These are phyloP conservation scores for Kalaharituber pfeilii DNA, from an alignment of 2,329 filamentous ascomycete species.

Conservation along the genomic window DNA sequence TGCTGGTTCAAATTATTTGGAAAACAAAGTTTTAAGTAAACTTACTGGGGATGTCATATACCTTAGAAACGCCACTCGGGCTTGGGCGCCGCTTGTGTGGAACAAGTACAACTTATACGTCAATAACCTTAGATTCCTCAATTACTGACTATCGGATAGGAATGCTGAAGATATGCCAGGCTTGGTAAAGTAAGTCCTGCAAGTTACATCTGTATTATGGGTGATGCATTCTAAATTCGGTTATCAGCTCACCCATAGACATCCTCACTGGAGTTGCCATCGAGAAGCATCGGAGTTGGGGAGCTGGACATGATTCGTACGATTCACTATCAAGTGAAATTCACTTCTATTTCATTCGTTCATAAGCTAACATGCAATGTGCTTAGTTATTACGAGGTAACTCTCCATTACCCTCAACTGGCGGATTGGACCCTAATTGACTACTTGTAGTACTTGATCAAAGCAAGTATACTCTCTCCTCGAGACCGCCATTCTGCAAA, in stretches of 20 bases:
- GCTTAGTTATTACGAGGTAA: conserved; percentile 21
- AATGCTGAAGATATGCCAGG: conserved; percentile 27
- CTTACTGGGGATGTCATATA: conserved; percentile 30
- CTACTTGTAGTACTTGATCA: conserved; percentile 51
- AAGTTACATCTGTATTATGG: background rate
- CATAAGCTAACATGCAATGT: conserved; percentile 8
- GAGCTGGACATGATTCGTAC: conserved; percentile 31
- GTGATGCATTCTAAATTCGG: conserved; percentile 4
- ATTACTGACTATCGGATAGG: conserved; percentile 4
- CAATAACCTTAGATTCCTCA: no score
- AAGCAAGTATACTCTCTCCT: conserved; percentile 70
- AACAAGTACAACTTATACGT: conserved; percentile 23
- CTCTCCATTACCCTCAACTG: background rate
- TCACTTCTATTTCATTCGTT: background rate
- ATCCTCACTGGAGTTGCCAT: conserved; percentile 30
- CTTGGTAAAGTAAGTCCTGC: conserved; percentile 25
- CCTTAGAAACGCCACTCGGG: conserved; percentile 28
- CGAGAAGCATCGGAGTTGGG: conserved; percentile 29
- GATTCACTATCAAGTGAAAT: background rate
- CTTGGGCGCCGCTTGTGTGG: conserved; percentile 33
- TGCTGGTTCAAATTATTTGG: conserved; percentile 31
- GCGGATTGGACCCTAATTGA: conserved; percentile 5
- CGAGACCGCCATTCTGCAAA: conserved; percentile 36
- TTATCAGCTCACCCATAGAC: conserved; percentile 27
- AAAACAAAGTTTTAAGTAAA: conserved; percentile 29